Conservation (phyloP, 106 monocot genomes). For the Dactylorhiza incarnata region DNA sequence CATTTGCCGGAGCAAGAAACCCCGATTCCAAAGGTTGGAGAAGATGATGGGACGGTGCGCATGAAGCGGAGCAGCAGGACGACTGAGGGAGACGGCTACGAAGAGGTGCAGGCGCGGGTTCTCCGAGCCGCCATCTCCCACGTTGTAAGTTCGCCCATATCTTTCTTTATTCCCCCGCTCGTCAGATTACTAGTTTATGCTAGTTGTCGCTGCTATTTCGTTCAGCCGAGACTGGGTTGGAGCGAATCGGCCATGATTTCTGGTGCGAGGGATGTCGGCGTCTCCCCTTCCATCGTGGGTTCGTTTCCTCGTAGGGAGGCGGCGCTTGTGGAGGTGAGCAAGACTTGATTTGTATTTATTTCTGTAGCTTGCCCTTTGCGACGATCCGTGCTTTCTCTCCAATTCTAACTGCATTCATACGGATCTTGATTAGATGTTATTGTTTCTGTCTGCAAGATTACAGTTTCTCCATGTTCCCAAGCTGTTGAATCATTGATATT, state of each 20-base stretch:
- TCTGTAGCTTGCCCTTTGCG: neutral
- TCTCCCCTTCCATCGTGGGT: slow-evolving; percentile 78
- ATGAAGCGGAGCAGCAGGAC: neutral
- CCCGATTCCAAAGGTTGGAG: neutral
- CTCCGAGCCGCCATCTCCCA: slow-evolving; percentile 65
- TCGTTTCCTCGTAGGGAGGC: slow-evolving; percentile 65
- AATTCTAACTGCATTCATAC: too few relatives aligned
- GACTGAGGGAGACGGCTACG: slow-evolving; percentile 22
- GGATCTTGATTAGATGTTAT: too few relatives aligned
- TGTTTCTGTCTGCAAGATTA: too few relatives aligned
- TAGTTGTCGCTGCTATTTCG: neutral
- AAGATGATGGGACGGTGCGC: neutral
- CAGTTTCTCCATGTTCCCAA: too few relatives aligned
- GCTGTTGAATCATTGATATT: too few relatives aligned
- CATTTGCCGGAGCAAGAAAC: slow-evolving; percentile 1
- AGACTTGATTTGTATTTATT: neutral
- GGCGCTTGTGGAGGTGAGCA: slow-evolving; percentile 7
- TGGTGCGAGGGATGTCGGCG: slow-evolving; percentile 74
- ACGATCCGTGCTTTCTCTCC: too few relatives aligned
- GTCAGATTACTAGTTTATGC: neutral
- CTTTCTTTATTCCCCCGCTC: neutral
- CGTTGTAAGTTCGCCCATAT: slow-evolving; percentile 31
- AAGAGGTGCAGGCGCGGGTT: slow-evolving; percentile 57
- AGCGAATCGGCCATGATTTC: slow-evolving; percentile 58
- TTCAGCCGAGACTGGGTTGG: slow-evolving; percentile 56